Evolutionary conservation across 495 filamentous ascomycete species (phyloP).

Genomic region (Talaromyces trachyspermus): DNA sequence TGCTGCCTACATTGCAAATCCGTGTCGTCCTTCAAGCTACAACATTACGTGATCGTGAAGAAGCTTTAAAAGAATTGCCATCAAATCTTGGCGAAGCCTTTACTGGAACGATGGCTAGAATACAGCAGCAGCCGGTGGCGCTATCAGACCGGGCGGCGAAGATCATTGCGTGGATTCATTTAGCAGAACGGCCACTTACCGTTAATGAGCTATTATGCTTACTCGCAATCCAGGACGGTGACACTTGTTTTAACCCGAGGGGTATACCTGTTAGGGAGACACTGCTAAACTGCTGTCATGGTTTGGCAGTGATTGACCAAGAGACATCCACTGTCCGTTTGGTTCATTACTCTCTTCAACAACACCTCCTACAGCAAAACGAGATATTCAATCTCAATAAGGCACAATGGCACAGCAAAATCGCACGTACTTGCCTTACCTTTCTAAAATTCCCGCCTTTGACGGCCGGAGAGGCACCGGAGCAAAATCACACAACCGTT

Average conservation of each 20-base stretch:
- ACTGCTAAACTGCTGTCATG: conserved; percentile 13
- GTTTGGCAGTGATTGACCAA: conserved; percentile 10
- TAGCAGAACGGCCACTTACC: conserved; percentile 9
- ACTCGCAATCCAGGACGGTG: conserved; percentile 11
- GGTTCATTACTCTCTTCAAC: conserved; percentile 13
- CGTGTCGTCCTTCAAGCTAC: conserved; percentile 12
- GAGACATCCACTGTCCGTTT: conserved; percentile 12
- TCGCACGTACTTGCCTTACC: conserved; percentile 10
- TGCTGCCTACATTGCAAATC: conserved; percentile 14
- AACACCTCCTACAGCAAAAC: conserved; percentile 10
- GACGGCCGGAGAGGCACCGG: no score
- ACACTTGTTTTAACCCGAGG: conserved; percentile 9
- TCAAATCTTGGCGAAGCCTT: conserved; percentile 12
- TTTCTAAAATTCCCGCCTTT: conserved; percentile 8
- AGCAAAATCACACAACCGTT: no score
- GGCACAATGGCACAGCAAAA: conserved; percentile 11
- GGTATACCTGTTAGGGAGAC: conserved; percentile 8
- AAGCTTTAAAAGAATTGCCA: conserved; percentile 10
- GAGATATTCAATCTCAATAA: conserved; percentile 10
- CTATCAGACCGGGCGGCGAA: conserved; percentile 5
- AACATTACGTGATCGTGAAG: conserved; percentile 11
- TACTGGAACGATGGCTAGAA: conserved; percentile 9
- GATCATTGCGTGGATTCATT: conserved; percentile 15
- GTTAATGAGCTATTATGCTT: conserved; percentile 12
- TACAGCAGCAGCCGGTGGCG: conserved; percentile 12